Base-by-base conservation (phyloP, 371 early-diverging fungal species). In the Entomophthora muscae region DNA sequence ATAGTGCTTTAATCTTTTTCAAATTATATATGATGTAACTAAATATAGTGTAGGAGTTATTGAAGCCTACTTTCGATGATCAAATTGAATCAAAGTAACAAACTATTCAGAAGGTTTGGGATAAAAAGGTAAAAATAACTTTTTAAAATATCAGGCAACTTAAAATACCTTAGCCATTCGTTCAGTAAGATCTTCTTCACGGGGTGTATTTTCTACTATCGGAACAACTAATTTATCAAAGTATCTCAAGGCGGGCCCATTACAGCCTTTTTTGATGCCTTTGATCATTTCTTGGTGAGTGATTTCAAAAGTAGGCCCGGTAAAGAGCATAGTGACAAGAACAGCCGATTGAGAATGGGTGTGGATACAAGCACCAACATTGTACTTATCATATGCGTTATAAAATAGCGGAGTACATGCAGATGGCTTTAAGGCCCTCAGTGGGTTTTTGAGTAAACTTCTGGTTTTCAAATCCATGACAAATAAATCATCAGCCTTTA, bases 281-380 rank as follows among this genome's bases (percentile, higher is more conserved):
- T 97, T 97, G 74, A 97, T 97, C 96, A 95, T 95, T 72, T 97
- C 98, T 73, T 94, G 95, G 70, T 95, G 91, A 10, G 91, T 88
- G 58, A 97, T 91, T n/a, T 72, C 73, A 72, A 89, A 89, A 32
- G 76, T 80, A 22, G 78, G 70, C 24, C 84, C 85, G 21, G 78
- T 73, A 63, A 71, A 84, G 57, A 95, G 69, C 71, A 97, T 69
- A 0, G 98, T 95, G 1, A 78, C 93, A 85, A 95, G 85, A 32
- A 95, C 93, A 0, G 98, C 98, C 67, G 90, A 78, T 71, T 91
- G 92, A 17, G 93, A 93, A 73, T 97, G 96, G 2, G 95, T 93
- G 69, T 95, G 95, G 69, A 97, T 91, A 77, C 95, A 94, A 3
- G 95, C 93, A 32, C 88, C 88, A n/a, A 93, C 91, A 42, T 80